Evolutionary conservation across 495 filamentous ascomycete species (phyloP), one percentile per base, ranked within the genome.

Genomic region (Letharia columbiana): DNA sequence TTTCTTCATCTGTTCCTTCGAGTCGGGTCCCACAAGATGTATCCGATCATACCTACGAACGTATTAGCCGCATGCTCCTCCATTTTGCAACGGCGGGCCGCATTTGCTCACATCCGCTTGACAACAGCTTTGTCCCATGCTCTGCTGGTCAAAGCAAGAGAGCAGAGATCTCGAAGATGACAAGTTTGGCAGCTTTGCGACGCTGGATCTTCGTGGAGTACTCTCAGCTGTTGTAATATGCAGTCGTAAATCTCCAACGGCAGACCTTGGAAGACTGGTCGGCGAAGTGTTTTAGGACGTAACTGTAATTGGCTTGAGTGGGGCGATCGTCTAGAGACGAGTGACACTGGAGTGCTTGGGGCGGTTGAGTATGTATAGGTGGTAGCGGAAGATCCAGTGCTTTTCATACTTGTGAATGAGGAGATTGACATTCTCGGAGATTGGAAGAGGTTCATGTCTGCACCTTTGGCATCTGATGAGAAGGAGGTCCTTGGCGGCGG

Each of bases 91-190:
- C n/a, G 40, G 17, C 40, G 28, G 33, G 18, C 35, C 15, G 7
- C 1, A 41, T 23, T 7, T 11, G 80, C 85, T 81, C 73, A 92
- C 83, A 94, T 74, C 68, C 81, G 79, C 63, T 78, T 79, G 66
- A 84, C 79, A 28, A 87, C 88, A 23, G 84, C 85, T 71, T 83
- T 84, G 72, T 89, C 79, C 81, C 89, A 88, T 47, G 85, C 83
- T 60, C 84, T 83, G 65, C 82, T 86, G 41, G 84, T 88, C 63
- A 91, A 70, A 47, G 86, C 84, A 41, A 91, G 79, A 61, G 83
- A 80, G 69, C 84, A 85, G 37, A 92, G 73, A 71, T 94, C 90
- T 61, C 88, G 84, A 78, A 90, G 86, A 75, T 86, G 91, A 75
- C 91, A 92, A 67, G 88, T 89, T 63, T 85, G 80, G 71, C 91